Conservation (phyloP, 441 rosid genomes). For the Populus hybrid region DNA sequence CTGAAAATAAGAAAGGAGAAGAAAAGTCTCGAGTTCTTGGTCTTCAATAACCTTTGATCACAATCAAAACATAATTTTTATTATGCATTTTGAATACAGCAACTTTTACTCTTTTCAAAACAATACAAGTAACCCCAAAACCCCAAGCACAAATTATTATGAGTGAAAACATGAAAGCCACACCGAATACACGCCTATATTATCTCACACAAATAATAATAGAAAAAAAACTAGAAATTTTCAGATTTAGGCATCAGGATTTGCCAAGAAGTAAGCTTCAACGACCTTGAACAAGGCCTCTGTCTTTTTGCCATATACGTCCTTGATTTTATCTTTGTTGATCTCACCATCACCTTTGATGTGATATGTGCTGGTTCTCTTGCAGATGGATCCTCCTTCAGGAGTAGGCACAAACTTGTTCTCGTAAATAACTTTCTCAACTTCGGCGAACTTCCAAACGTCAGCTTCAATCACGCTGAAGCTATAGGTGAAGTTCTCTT, state of each 20-base stretch:
- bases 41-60: background rate
- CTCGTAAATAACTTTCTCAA: background rate
- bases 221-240: background rate
- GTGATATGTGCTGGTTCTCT: background rate
- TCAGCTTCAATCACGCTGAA: constrained; percentile 1
- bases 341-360: constrained; percentile 2
- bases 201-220: background rate
- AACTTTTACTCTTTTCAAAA: background rate
- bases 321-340: background rate
- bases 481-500: background rate
- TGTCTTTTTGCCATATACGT: background rate
- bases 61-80: background rate
- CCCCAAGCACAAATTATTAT: background rate
- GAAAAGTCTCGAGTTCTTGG: background rate
- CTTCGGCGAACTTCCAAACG: background rate
- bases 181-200: background rate
- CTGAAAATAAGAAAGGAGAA: background rate
- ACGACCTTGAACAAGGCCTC: constrained; percentile 2
- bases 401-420: background rate
- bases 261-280: constrained; percentile 11
- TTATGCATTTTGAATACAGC: background rate
- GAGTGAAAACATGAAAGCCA: background rate
- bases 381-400: constrained; percentile 16
- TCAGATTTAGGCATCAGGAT: constrained; percentile 7
- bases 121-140: background rate